phyloP scores from a whole-genome alignment of 495 filamentous ascomycete genomes.

The Annulohypoxylon bovei region DNA sequence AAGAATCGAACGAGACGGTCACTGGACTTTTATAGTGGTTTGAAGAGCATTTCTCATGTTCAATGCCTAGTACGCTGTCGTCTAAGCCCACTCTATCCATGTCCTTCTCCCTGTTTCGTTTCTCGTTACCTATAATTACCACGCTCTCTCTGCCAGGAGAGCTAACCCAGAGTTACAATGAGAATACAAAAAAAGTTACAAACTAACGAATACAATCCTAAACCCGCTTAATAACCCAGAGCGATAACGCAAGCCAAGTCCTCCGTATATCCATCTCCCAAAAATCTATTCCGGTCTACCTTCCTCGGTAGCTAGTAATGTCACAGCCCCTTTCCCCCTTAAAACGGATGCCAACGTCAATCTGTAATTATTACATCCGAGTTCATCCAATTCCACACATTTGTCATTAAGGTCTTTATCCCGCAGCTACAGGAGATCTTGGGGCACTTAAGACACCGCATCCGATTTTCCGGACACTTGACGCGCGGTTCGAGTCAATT shows the following conservation, averaged over 20 bases:
- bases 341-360: too few species aligned
- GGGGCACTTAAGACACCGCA: not conserved
- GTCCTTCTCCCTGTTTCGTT: not conserved
- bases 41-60: not conserved
- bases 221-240: not conserved
- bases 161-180: not conserved
- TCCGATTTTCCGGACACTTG: not conserved
- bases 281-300: too few species aligned
- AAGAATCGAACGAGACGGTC: not conserved
- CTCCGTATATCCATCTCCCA: not conserved
- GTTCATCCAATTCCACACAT: too few species aligned
- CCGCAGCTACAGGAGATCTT: too few species aligned
- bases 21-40: not conserved
- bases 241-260: not conserved
- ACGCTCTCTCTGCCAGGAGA: not conserved
- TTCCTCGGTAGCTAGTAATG: too few species aligned
- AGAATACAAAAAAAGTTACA: not conserved
- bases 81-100: conserved; percentile 2
- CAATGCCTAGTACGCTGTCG: not conserved
- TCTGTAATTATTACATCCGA: too few species aligned
- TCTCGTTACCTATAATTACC: not conserved
- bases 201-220: not conserved
- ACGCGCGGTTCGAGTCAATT: not conserved
- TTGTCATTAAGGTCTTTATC: too few species aligned
- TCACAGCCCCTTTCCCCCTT: too few species aligned